Evolutionary conservation across 1,284 basidiomycete genomes (phyloP), one percentile per base, ranked within the genome.

Genomic region (Rugiboletus extremiorientalis): DNA sequence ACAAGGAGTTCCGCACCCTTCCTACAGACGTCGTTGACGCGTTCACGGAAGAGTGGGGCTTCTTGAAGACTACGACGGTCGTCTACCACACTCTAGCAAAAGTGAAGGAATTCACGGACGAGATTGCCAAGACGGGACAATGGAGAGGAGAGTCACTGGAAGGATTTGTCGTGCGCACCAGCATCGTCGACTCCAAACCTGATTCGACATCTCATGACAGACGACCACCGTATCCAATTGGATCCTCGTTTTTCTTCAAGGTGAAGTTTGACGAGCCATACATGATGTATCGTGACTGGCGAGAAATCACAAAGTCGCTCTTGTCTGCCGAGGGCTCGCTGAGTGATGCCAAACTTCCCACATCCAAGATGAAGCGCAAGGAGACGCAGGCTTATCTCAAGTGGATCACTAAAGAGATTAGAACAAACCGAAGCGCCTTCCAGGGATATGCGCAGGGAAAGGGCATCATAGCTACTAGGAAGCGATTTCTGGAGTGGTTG

Each of bases 221-320:
- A 40, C 75, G 76, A 36, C 82, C 84, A 12, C 94, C 93, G 0
- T 96, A 96, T 68, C 72, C 78, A 0, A 75, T 87, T 0, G 91
- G 91, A 18, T 87, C 92, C 9, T 88, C 92, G 0, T 97, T 98
- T 80, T 98, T 99, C 81, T 99, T 98, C 87, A 99, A 99, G 73
- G 84, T 99, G 77, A 99, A 99, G 73, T 99, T 98, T 72, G 95
- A 98, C 73, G 94, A 99, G 71, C 96, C 96, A 1, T 99, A 99
- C 72, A 87, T 98, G 78, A 96, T 97, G 86, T 98, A 98, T 75
- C 88, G 97, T 50, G 93, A 98, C 71, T 99, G 95, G 95, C 82
- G 97, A 53, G 97, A 99, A 74, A 81, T 96, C 50, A 98, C 97
- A 10, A 91, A 94, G 68, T 77, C 72, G 22, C 77, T 96, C 33